Percentiles rank a stretch among this genome's conserved stretches.
Conservation (phyloP, 2,329 filamentous ascomycete species). For the Stagonosporopsis chrysanthemi region DNA sequence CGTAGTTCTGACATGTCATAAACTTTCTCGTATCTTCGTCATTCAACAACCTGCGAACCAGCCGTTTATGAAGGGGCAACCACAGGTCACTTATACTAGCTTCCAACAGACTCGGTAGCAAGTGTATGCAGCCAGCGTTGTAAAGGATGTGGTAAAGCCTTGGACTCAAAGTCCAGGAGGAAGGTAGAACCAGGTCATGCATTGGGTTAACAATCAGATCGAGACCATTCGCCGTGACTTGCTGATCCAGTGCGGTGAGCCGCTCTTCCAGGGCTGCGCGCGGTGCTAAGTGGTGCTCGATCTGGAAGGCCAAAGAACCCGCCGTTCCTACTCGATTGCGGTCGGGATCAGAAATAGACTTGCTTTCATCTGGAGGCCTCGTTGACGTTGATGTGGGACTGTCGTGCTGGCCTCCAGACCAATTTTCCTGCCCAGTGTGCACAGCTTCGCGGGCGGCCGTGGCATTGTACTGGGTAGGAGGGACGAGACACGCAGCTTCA, state of each 20-base stretch:
- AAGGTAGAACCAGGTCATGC: background rate
- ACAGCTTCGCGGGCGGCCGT: too few species aligned
- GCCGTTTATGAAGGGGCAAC: slow-evolving; percentile 1
- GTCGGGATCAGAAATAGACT: too few species aligned
- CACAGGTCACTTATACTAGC: slow-evolving; percentile 1
- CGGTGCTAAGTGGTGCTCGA: too few species aligned
- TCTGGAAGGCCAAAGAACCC: too few species aligned
- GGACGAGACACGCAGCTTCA: too few species aligned
- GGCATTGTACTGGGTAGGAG: too few species aligned
- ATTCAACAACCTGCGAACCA: background rate
- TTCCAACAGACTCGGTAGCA: background rate
- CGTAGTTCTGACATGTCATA: background rate
- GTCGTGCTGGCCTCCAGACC: too few species aligned
- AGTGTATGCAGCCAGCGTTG: background rate
- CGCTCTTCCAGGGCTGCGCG: background rate
- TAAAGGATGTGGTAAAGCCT: background rate
- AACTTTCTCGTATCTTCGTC: background rate
- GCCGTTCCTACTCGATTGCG: too few species aligned
- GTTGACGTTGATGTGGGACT: too few species aligned
- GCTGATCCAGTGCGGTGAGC: background rate
- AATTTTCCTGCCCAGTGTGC: too few species aligned
- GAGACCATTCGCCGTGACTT: background rate
- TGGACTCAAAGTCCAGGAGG: background rate
- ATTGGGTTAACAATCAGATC: background rate
- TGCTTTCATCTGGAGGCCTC: too few species aligned